Base-by-base conservation (phyloP, 176 grass and related monocot genomes). In the Oryza officinalis region DNA sequence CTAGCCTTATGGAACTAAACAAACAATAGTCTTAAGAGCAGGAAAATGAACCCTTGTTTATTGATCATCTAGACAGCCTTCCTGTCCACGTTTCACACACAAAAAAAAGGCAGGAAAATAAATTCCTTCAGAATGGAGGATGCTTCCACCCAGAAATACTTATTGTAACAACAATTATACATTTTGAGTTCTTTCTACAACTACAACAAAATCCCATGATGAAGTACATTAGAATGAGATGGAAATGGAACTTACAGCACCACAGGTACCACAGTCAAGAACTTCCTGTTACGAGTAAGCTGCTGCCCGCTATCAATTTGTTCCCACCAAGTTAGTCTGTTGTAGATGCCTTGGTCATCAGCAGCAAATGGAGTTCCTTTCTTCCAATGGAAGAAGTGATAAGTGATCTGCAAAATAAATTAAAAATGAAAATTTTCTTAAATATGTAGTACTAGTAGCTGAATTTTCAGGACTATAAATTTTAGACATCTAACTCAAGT, bases 341-440 rank as follows among this genome's bases (percentile, higher is more conserved):
- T 91, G 76, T 91, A 84, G 14, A 91, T 87, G 10, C 89, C 89
- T 79, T 91, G 89, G 77, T 91, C 89, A 84, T 91, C 89, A 81
- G 89, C 81, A 76, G 89, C 89, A 84, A 91, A 91, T 13, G 85
- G 89, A 52, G 89, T 91, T 72, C 89, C 89, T 84, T 91, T 91
- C 85, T 87, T 91, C 89, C 85, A 91, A 47, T 91, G 89, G 76
- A 91, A 91, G 63, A 91, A 91, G 6, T 91, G 89, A 54, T 91
- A 91, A 6, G 89, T 91, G 14, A 87, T 71, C 85, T 91, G 85
- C 76, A 80, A 78, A 74, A 83, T 2, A 50, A 80, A 37, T 7
- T 2, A 8, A 63, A 66, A 0, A 18, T 15, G 7, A 43, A 35
- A 27, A 54, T 13, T 59, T 60, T n/a, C 61, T 10, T 11, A 61